phyloP scores from a whole-genome alignment of 2,329 filamentous ascomycete species.

The Cryphonectria japonica region DNA sequence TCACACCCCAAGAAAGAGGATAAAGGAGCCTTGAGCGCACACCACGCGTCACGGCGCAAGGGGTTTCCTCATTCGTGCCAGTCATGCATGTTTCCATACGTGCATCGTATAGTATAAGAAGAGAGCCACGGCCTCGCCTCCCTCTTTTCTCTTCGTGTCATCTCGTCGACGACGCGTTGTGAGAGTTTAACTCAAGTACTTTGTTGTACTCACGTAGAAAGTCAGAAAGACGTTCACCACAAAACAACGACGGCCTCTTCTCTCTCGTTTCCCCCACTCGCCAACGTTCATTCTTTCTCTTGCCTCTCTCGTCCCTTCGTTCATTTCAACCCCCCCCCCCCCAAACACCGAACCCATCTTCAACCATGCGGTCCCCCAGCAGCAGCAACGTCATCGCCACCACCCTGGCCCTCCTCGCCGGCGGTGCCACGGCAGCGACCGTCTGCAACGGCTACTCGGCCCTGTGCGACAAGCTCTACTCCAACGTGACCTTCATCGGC shows the following conservation, averaged over 20 bases:
- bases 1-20: not conserved
- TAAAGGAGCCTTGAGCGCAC: not conserved
- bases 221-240: not conserved
- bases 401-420: slow-evolving; percentile 11
- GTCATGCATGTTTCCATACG: not conserved
- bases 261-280: too few species aligned
- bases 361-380: not conserved
- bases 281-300: not conserved
- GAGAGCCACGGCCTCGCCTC: not conserved
- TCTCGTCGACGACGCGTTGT: not conserved
- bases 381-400: not conserved
- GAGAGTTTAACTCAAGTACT: not conserved
- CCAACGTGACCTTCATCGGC: slow-evolving; percentile 62
- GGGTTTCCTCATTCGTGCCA: not conserved
- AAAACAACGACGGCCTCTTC: not conserved
- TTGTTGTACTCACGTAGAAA: not conserved
- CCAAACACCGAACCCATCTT: not conserved
- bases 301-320: not conserved
- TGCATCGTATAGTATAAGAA: not conserved
- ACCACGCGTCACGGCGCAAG: not conserved
- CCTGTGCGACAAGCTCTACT: slow-evolving; percentile 61
- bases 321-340: not conserved
- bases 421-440: slow-evolving; percentile 26
- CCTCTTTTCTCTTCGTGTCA: not conserved
- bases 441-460: slow-evolving; percentile 61